Base-by-base conservation (phyloP, 1,284 basidiomycete species). In the Ganoderma lucidum region DNA sequence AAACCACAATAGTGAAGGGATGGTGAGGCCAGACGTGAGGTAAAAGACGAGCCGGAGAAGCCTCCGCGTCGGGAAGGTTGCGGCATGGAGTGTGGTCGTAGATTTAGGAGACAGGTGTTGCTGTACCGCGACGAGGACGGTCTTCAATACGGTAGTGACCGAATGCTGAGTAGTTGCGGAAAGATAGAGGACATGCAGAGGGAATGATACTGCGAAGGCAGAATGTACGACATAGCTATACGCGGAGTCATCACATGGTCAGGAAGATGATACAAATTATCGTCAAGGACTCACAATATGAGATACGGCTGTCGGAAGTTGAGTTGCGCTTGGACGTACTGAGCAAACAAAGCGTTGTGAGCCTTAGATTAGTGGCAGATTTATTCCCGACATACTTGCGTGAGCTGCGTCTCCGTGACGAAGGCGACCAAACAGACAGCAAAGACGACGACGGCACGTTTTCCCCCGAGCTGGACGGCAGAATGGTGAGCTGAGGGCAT, bases 281-380 rank as follows among this genome's bases (percentile, higher is more conserved):
- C 10, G 56, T 39, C 48, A 62, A 55, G 30, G 51, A 76, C 87
- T 73, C 75, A 94, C 92, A 95, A 93, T 71, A 94, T 81, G 73
- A 95, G 89, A 82, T 89, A 95, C 1, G 94, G 92, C 65, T 94
- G 91, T 62, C 87, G 83, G 81, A 90, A 96, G 37, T 83, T 85
- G 37, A 93, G 81, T 1, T 82, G 86, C 1, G 89, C 89, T 81
- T 95, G 93, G 15, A 95, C 88, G 81, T 94, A 92, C 91, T 93
- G 75, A 23, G 2, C 56, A 70, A 44, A 60, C 65, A 53, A 9
- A n/a, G 14, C 6, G 4, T n/a, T 23, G 3, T 69, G 42, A 69
- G 53, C 17, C 23, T 32, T 9, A 35, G 35, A 28, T 8, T 17
- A 15, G 56, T 19, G 17, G 14, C 8, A 63, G 10, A n/a, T 35